A percentile compares a stretch with the other conserved stretches of the same genome.
Evolutionary conservation across 2,329 filamentous ascomycete genomes (phyloP).

Genomic region (Coleophoma eucalyptorum): DNA sequence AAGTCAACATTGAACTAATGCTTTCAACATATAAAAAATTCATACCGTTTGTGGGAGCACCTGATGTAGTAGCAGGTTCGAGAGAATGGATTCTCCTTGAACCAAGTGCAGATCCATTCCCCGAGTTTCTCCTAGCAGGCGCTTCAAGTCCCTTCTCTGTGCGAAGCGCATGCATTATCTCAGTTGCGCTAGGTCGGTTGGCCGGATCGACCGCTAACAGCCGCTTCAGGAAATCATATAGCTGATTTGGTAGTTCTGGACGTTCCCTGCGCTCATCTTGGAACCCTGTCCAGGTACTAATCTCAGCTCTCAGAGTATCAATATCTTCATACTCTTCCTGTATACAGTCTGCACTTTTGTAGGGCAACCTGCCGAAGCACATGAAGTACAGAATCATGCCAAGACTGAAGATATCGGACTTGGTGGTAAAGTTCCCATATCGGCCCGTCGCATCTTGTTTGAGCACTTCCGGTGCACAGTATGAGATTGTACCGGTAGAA

Average conservation of each 20-base stretch:
- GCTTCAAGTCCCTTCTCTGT: conserved; percentile 26
- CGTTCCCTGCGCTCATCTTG: conserved; percentile 70
- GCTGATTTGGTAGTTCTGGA: conserved; percentile 77
- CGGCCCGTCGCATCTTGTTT: conserved; percentile 63
- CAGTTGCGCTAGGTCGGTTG: conserved; percentile 77
- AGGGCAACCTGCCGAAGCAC: conserved; percentile 89
- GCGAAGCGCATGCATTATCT: conserved; percentile 59
- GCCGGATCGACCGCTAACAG: conserved; percentile 74
- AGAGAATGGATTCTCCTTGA: conserved; percentile 24
- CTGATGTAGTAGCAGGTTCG: conserved; percentile 24
- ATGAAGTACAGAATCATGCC: conserved; percentile 99
- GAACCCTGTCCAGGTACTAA: conserved; percentile 83
- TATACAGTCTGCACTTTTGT: conserved; percentile 75
- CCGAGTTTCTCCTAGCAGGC: conserved; percentile 15
- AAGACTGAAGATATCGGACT: conserved; percentile 96
- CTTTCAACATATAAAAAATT: not conserved
- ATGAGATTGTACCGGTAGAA: conserved; percentile 93
- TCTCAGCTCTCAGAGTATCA: conserved; percentile 79
- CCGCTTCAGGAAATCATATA: conserved; percentile 81
- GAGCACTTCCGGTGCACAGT: conserved; percentile 93
- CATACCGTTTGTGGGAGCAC: conserved; percentile 23
- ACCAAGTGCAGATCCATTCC: not conserved
- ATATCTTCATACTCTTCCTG: conserved; percentile 92
- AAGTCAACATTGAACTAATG: too few relatives aligned
- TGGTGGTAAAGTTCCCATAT: conserved; percentile 92